Base-by-base conservation (phyloP, 192 early-diverging fungal genomes). In the Gigaspora rosea region DNA sequence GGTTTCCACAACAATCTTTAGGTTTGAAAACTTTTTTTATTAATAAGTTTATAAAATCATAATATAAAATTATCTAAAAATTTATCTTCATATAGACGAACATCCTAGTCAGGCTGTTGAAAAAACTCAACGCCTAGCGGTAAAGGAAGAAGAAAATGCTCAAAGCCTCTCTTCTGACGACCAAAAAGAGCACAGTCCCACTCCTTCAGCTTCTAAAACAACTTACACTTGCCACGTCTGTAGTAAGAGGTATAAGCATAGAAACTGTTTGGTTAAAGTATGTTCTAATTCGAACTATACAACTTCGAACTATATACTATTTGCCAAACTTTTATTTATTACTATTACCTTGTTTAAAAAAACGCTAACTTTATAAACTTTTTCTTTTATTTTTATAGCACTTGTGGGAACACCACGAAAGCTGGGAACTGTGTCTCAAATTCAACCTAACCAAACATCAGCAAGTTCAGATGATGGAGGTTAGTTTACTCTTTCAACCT, bases 381-480 rank as follows among this genome's bases (percentile, higher is more conserved):
- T n/a, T 46, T 46, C 5, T 48, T 59, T 70, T 20, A 4, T 36
- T 56, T 46, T 49, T 49, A 61, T 22, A 82, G 82, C 88, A 89
- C 61, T 79, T 85, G 33, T 89, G 88, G 88, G 88, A 89, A 82
- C 88, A 89, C 76, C 88, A 89, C 82, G 88, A 88, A 56, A 83
- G 84, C 73, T 89, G 88, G 88, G 86, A 88, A 33, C 75, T 85
- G 15, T 89, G 88, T 74, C 82, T 89, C 32, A 88, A 88, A 72
- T 89, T 88, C 75, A 89, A 89, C 76, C 71, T 89, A 73, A 86
- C 88, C 36, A 89, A 89, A 72, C 88, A 89, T 80, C 88, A 89
- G 82, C 88, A 89, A 75, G 88, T 89, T 7, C 88, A 89, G 73
- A 89, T 89, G 88, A 89, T 89, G 88, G 88, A 89, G 86, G 86